Conservation (phyloP, 805 yeast genomes). For the Citeromyces nyonsensis region DNA sequence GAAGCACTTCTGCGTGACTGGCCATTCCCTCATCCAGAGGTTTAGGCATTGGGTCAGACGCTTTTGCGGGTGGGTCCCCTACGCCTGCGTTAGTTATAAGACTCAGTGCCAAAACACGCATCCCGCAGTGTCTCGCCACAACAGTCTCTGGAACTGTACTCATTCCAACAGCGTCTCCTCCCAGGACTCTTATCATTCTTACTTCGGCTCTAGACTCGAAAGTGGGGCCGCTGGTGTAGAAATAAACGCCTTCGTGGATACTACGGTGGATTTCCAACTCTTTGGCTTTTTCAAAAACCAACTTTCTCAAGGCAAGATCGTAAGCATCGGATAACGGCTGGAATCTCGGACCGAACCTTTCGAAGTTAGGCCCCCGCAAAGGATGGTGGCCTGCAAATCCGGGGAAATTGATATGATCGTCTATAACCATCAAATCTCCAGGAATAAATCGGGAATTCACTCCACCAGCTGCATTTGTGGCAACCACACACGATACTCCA, state of each 20-base stretch:
- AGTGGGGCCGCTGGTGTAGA: constrained; percentile 84
- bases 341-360: constrained; percentile 73
- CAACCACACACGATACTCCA: constrained; percentile 49
- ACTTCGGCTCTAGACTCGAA: constrained; percentile 89
- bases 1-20: constrained; percentile 82
- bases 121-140: constrained; percentile 78
- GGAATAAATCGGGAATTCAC: constrained; percentile 48
- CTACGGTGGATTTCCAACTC: constrained; percentile 32
- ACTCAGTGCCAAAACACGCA: constrained; percentile 72
- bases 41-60: constrained; percentile 27
- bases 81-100: constrained; percentile 79
- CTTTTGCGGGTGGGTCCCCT: constrained; percentile 52
- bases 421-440: constrained; percentile 84
- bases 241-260: constrained; percentile 79
- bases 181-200: constrained; percentile 50
- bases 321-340: constrained; percentile 84
- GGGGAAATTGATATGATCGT: constrained; percentile 82
- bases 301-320: constrained; percentile 46
- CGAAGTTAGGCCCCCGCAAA: constrained; percentile 74
- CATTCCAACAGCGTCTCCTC: constrained; percentile 96
- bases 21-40: constrained; percentile 66
- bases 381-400: constrained; percentile 87
- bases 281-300: constrained; percentile 28
- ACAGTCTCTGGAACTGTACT: constrained; percentile 94
- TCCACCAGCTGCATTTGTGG: constrained; percentile 97